Base-by-base conservation (phyloP, 1,284 basidiomycete genomes). In the Rhodofomes roseus region DNA sequence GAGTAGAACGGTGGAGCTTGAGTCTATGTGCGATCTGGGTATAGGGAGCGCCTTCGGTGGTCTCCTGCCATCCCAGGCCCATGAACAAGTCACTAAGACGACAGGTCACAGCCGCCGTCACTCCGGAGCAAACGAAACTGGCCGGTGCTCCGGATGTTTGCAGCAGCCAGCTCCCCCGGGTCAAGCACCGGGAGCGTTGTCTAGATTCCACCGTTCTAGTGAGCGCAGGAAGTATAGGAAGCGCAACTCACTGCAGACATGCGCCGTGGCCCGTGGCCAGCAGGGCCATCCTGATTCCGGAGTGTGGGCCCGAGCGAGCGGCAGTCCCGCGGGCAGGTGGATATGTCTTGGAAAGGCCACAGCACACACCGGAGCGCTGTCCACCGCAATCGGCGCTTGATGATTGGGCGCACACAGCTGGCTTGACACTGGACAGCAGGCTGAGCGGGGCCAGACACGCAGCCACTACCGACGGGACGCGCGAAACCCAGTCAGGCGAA, bases 311-410 rank as follows among this genome's bases (percentile, higher is more conserved):
- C 23, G 25, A 50, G 46, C 29, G 46, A 23, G 23, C 46, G 46
- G 29, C 11, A 25, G 54, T 22, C 20, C 37, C 37, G 39, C 39
- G 37, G 36, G 20, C 18, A 25, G 31, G 29, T 25, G 41, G 40
- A 25, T 18, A 8, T 36, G 9, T 34, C 50, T 25, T 23, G 41
- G 7, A 55, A 31, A 44, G 54, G 54, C 40, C 16, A 44, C 4
- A 34, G 36, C 50, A 29, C 29, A 29, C 29, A 25, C 50, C 27
- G 29, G 31, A 46, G 40, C 37, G 54, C 54, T 57, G 43, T 20
- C 44, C 29, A 43, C 55, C 55, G 48, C 29, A 48, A 51, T 51
- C 29, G 46, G 55, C 44, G 55, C 55, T 50, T 51, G 46, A 23
- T 51, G 31, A 56, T 57, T 51, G 55, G 44, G 18, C 29, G 55